These are phyloP conservation scores for Salix brachista DNA, from an alignment of 345 rosid genomes.

Conservation along the genomic window DNA sequence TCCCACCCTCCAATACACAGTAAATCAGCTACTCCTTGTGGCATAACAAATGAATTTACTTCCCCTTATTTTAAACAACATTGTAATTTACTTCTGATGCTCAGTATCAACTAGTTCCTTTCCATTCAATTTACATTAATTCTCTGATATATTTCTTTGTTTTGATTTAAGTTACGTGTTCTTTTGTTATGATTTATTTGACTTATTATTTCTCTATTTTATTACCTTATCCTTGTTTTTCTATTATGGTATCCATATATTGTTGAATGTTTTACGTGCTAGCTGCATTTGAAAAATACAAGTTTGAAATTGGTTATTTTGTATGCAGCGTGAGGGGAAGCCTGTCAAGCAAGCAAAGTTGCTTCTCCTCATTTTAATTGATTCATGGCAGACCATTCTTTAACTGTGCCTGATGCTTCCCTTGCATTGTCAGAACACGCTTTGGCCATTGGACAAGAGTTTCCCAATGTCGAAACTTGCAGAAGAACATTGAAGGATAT, in stretches of 20 bases:
- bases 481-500: slow-evolving; percentile 90
- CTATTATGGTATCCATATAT: slow-evolving; percentile 15
- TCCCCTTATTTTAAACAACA: not conserved
- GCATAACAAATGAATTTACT: not conserved
- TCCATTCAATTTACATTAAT: not conserved
- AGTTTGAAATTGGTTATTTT: slow-evolving; percentile 7
- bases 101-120: not conserved
- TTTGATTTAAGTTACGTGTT: not conserved
- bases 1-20: too few species aligned
- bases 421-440: slow-evolving; percentile 26
- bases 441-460: slow-evolving; percentile 81
- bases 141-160: not conserved
- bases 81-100: not conserved
- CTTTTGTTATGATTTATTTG: not conserved
- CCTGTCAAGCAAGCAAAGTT: slow-evolving; percentile 17
- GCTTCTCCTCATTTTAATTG: slow-evolving; percentile 18
- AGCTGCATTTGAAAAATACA: slow-evolving; percentile 10
- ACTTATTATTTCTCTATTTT: not conserved
- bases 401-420: slow-evolving; percentile 35
- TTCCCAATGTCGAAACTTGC: slow-evolving; percentile 96
- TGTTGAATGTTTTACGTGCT: slow-evolving; percentile 17
- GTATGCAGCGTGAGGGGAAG: slow-evolving; percentile 20
- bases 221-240: slow-evolving; percentile 10
- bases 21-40: not conserved
- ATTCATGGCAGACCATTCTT: slow-evolving; percentile 68